A percentile compares a stretch with the other conserved stretches of the same genome.
phyloP scores from a whole-genome alignment of 305 asterid genomes.

The Fraxinus sp. region DNA sequence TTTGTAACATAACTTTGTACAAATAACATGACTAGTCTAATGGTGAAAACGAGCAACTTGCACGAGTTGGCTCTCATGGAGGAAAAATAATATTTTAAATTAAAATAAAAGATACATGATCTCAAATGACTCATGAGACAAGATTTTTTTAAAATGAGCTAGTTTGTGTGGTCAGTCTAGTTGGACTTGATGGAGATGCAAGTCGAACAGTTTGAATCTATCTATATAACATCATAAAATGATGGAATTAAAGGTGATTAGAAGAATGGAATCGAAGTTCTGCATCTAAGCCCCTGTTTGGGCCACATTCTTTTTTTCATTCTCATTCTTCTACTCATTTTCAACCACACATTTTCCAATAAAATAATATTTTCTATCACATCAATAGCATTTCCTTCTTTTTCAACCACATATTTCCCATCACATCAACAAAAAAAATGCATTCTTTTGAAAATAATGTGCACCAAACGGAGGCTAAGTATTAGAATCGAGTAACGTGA shows the following conservation, averaged over 20 bases:
- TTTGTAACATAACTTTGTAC: too few relatives aligned
- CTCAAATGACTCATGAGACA: background rate
- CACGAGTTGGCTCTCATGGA: background rate
- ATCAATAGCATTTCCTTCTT: too few relatives aligned
- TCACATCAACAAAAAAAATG: too few relatives aligned
- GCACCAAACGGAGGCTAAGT: too few relatives aligned
- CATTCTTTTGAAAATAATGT: too few relatives aligned
- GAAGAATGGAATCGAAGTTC: background rate
- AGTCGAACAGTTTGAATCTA: background rate
- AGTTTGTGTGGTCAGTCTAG: background rate
- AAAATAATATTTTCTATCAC: too few relatives aligned
- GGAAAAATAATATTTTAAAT: background rate
- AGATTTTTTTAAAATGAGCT: background rate
- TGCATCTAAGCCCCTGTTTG: too few relatives aligned
- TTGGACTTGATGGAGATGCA: background rate
- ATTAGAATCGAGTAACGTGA: background rate
- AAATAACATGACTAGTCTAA: background rate
- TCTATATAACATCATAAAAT: background rate
- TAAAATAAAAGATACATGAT: background rate
- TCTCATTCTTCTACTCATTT: too few relatives aligned
- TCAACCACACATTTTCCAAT: too few relatives aligned
- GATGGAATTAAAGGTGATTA: background rate
- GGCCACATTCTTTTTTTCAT: too few relatives aligned
- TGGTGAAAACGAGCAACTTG: background rate
- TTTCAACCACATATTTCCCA: too few relatives aligned